phyloP scores from a whole-genome alignment of 1,284 basidiomycete genomes.

The Vanrija humicola region DNA sequence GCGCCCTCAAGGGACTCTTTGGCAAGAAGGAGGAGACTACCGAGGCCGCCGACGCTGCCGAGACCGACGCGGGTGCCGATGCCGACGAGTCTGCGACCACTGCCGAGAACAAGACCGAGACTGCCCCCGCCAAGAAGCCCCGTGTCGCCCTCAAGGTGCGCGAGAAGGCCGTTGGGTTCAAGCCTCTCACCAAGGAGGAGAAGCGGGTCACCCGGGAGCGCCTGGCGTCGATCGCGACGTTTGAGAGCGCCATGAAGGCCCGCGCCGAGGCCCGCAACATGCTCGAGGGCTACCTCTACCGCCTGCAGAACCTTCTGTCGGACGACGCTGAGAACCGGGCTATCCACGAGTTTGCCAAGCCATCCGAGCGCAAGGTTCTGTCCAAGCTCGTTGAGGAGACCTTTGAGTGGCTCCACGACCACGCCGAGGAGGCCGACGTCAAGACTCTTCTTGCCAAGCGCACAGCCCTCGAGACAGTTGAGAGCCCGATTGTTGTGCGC shows the following conservation, averaged over 20 bases:
- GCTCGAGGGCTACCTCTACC: conserved; percentile 89
- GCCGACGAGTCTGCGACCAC: conserved; percentile 49
- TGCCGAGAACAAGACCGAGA: conserved; percentile 14
- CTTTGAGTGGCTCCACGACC: conserved; percentile 76
- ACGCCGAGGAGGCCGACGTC: conserved; percentile 78
- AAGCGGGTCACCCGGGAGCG: conserved; percentile 68
- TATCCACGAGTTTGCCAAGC: conserved; percentile 73
- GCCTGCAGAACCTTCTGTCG: conserved; percentile 75
- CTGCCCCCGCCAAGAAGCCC: conserved; percentile 24
- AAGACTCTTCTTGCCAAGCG: conserved; percentile 68
- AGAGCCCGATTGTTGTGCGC: conserved; percentile 75
- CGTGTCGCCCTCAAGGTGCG: conserved; percentile 58
- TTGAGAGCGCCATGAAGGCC: conserved; percentile 70
- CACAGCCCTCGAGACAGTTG: conserved; percentile 71
- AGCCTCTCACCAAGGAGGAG: conserved; percentile 67
- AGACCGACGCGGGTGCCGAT: conserved; percentile 49
- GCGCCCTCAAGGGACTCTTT: conserved; percentile 77
- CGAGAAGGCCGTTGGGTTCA: conserved; percentile 60
- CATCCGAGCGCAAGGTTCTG: conserved; percentile 65
- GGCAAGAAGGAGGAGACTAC: conserved; percentile 54
- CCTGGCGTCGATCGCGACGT: conserved; percentile 69
- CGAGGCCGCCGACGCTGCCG: conserved; percentile 37
- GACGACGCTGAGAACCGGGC: conserved; percentile 59
- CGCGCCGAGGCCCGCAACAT: conserved; percentile 88
- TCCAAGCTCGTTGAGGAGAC: conserved; percentile 64